Conservation (phyloP, 768 basidiomycete species). For the Russula brevipes region DNA sequence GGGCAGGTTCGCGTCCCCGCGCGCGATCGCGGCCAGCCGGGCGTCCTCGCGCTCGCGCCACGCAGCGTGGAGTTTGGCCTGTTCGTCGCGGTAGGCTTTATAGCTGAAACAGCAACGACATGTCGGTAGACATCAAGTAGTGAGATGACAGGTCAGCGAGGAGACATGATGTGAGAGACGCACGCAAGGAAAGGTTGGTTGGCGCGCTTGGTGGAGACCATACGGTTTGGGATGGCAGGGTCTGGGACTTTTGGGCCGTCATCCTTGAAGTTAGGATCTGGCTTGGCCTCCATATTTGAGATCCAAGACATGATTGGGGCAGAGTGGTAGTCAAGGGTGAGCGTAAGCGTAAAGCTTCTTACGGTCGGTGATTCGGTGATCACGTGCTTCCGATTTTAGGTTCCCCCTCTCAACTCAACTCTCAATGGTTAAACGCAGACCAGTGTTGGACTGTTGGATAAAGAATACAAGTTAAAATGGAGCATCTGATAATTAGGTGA, state of each 20-base stretch:
- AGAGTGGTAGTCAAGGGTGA: no score
- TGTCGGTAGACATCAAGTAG: not conserved
- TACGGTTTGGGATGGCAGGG: conserved; percentile 57
- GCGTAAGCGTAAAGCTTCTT: not conserved
- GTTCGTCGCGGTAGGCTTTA: conserved; percentile 59
- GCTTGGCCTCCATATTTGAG: conserved; percentile 38
- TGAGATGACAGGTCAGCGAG: not conserved
- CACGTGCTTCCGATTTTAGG: not conserved
- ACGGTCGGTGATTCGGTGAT: no score
- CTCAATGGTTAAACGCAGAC: no score
- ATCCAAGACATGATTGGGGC: conserved; percentile 57
- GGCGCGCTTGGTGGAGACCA: conserved; percentile 76
- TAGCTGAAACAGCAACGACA: conserved; percentile 40
- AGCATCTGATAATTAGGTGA: conserved; percentile 24
- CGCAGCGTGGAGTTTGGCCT: conserved; percentile 53
- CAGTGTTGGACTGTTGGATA: no score
- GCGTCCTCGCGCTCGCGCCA: conserved; percentile 69
- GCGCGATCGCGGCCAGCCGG: conserved; percentile 65
- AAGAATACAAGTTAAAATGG: conserved; percentile 9
- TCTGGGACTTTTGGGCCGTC: conserved; percentile 53
- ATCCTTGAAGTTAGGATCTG: conserved; percentile 31
- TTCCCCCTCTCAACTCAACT: no score
- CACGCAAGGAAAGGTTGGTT: conserved; percentile 84
- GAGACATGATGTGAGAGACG: conserved; percentile 29
- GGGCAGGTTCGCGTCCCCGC: conserved; percentile 61